Percentiles rank a stretch among this genome's conserved stretches.
Evolutionary conservation across 2,329 filamentous ascomycete genomes (phyloP).

Genomic region (Arachnopeziza araneosa): DNA sequence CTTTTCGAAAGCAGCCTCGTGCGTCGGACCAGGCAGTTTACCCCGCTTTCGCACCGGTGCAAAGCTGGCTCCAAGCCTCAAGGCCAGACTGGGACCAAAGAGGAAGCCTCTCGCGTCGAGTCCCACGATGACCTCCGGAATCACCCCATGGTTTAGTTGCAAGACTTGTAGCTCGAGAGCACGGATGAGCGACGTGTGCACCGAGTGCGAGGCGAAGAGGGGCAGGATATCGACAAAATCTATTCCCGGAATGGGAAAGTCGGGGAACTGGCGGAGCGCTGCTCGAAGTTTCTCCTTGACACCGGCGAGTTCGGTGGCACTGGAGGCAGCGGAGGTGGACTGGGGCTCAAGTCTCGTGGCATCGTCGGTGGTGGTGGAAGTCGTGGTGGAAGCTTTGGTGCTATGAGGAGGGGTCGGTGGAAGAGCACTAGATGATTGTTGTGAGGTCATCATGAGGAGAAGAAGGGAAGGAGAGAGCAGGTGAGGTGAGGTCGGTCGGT

Average conservation of each 20-base stretch:
- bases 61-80: constrained; percentile 78
- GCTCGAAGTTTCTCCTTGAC: constrained; percentile 64
- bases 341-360: constrained; percentile 30
- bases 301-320: constrained; percentile 31
- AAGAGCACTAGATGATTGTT: constrained; percentile 14
- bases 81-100: constrained; percentile 83
- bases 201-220: constrained; percentile 72
- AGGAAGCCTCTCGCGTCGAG: constrained; percentile 93
- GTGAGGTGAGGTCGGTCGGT: constrained; percentile 13
- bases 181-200: constrained; percentile 72
- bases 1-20: constrained; percentile 84
- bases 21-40: constrained; percentile 86
- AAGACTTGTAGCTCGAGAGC: constrained; percentile 80
- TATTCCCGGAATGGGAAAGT: constrained; percentile 90
- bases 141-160: constrained; percentile 52
- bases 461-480: constrained; percentile 19
- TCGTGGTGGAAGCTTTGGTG: neutral
- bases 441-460: constrained; percentile 28
- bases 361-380: constrained; percentile 18
- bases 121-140: constrained; percentile 86
- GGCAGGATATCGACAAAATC: constrained; percentile 98
- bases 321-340: constrained; percentile 28
- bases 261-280: constrained; percentile 77
- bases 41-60: constrained; percentile 92
- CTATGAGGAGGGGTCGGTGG: constrained; percentile 6